Base-by-base conservation (phyloP, 2,329 filamentous ascomycete species). In the Amesomyces nigricolor region DNA sequence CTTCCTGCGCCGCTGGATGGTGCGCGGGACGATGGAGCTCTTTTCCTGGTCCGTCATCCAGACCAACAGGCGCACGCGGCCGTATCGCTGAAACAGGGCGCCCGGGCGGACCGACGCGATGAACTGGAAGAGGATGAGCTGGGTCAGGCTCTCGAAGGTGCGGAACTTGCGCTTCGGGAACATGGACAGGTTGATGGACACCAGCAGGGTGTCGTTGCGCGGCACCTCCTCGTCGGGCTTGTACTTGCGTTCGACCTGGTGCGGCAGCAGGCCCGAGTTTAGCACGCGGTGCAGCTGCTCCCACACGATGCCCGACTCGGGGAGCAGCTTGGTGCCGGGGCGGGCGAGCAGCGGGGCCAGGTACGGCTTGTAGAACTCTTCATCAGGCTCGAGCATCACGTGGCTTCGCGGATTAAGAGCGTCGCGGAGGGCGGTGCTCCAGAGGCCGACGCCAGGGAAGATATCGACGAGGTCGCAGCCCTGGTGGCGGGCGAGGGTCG, bases 381-480 rank as follows among this genome's bases (percentile, higher is more conserved):
- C 68, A 35, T 88, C 80, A 2, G 85, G 83, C 65, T 97, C 91
- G 70, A 96, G 78, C 42, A 99, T 76, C 44, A 96, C 73, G 73
- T 99, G 94, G 5, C 82, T 85, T 55, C 90, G 84, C 4, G 92
- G 92, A 64, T 89, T 73, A 7, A 99, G 75, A 45, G 80, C 73
- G 0, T 89, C 77, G 67, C 96, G 84, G 0, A 97, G 75, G 64
- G 86, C 88, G 29, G 76, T 75, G 35, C 91, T 95, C 82, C 87
- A 94, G 2, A 95, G 52, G 8, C 91, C 89, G 1, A 74, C 74
- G 13, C 91, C 91, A 0, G 92, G 92, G 68, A 91, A 89, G 54
- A 96, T 75, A 67, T 97, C 92, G 64, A 99, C 75, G 44, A 97
- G 79, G 64, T 95, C 91, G 71, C 91, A 91, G 52, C 89, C 88